These are phyloP conservation scores for Fonsecaea pedrosoi DNA, from an alignment of 2,329 filamentous ascomycete species.

Conservation along the genomic window DNA sequence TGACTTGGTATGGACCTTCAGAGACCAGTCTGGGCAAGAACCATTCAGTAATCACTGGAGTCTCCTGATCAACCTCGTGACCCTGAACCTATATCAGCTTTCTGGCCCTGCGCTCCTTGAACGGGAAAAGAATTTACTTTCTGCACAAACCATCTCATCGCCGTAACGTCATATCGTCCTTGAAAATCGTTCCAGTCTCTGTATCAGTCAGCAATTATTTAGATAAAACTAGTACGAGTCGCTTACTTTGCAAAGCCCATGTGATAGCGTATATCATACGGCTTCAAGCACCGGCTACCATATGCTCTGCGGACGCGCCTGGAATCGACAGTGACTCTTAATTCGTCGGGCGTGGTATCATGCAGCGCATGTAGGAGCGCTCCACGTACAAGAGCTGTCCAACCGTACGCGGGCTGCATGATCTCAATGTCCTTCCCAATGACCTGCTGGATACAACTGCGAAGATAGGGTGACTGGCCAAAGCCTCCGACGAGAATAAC, in stretches of 20 bases:
- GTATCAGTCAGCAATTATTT: conserved; percentile 2
- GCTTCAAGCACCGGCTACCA: conserved; percentile 23
- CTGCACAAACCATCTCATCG: conserved; percentile 39
- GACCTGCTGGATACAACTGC: conserved; percentile 32
- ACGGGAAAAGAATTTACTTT: conserved; percentile 28
- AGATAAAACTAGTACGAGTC: neutral
- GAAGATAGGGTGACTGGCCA: conserved; percentile 42
- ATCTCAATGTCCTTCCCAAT: conserved; percentile 36
- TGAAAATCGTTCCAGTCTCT: conserved; percentile 33
- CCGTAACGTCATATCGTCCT: conserved; percentile 27
- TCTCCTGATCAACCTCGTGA: conserved; percentile 34
- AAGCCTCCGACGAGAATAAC: conserved; percentile 45
- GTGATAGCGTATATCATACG: conserved; percentile 29
- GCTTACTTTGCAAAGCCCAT: conserved; percentile 33
- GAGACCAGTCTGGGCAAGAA: neutral
- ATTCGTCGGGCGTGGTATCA: conserved; percentile 20
- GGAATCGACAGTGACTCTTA: conserved; percentile 33
- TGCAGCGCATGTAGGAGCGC: conserved; percentile 36
- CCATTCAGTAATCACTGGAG: conserved; percentile 23
- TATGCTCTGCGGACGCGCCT: conserved; percentile 41
- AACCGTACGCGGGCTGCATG: conserved; percentile 40
- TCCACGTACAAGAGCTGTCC: conserved; percentile 42
- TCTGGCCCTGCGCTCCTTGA: neutral
- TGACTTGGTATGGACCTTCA: neutral
- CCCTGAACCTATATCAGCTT: conserved; percentile 27